Evolutionary conservation across 345 rosid species (phyloP), one percentile per base, ranked within the genome.

Genomic region (Aquilaria sinensis): DNA sequence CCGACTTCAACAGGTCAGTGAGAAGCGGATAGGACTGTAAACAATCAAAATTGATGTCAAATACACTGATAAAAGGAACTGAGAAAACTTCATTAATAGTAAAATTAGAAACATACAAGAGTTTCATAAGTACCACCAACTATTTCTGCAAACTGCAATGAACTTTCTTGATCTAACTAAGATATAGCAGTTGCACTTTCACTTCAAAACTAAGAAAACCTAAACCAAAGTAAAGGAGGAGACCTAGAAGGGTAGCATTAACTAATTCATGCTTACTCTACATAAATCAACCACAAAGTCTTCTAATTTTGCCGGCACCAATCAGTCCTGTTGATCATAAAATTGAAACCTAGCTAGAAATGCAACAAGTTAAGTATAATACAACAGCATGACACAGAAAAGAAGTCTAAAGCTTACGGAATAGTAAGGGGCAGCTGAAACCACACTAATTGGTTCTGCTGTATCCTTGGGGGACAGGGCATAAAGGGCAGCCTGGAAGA

Each of bases 351-450:
- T 37, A 14, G 7, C 37, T 1, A 13, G 34, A 56, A 51, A 13
- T 2, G 41, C 1, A 23, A 23, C 23, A 23, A 23, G 23, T 23
- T 23, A 23, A 23, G 23, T 23, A 23, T 23, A 23, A 63, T 12
- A 6, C 30, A 15, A 14, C 1, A 52, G 29, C 30, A 52, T 15
- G n/a, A 11, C n/a, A 30, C 23, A 23, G 23, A 23, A 23, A 23
- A 23, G 23, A 10, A 16, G 32, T 23, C 31, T 31, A 2, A 58
- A 51, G 77, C 91, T 86, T 61, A 93, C 98, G 51, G 90, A 75
- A 72, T 90, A 93, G 51, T 57, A 93, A 1, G 98, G 98, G 8
- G 90, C 81, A 2, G 93, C 94, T 30, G 98, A 80, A 52, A 93
- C 87, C 52, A 90, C 98, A 63, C 74, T 72, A 23, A 83, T 78